Conservation (phyloP, 2,329 filamentous ascomycete species). For the Epichloe elymi region DNA sequence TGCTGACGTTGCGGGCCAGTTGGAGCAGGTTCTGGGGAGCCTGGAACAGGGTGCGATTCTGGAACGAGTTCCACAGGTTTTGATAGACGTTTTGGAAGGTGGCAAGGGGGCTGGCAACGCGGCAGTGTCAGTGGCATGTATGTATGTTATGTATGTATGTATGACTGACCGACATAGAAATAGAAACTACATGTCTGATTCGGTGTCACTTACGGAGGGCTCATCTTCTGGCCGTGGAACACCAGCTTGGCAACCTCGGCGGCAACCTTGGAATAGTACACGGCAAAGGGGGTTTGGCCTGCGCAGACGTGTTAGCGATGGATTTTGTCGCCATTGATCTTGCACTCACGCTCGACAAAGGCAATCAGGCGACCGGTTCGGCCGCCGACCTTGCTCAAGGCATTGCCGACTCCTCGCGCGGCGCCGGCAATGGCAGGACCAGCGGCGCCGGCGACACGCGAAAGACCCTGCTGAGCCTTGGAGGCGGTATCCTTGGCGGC, state of each 20-base stretch:
- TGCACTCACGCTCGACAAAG: constrained; percentile 71
- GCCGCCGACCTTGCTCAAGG: constrained; percentile 67
- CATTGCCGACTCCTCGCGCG: constrained; percentile 50
- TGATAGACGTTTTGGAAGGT: constrained; percentile 84
- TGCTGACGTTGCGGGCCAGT: constrained; percentile 54
- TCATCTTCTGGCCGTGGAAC: constrained; percentile 80
- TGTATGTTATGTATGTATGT: not conserved
- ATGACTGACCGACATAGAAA: too few relatives aligned
- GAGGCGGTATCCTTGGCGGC: constrained; percentile 24
- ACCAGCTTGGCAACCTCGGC: constrained; percentile 81
- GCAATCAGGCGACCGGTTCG: constrained; percentile 65
- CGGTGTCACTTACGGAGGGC: constrained; percentile 72
- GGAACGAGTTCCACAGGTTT: constrained; percentile 54
- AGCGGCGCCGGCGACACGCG: constrained; percentile 66
- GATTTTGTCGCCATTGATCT: too few relatives aligned
- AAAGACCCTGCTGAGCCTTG: constrained; percentile 65
- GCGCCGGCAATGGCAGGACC: constrained; percentile 64
- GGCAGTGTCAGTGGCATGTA: constrained; percentile 3
- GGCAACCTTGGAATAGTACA: constrained; percentile 87
- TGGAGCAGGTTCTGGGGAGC: constrained; percentile 40
- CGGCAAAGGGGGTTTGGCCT: constrained; percentile 74
- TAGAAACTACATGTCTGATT: not conserved
- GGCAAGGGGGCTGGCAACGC: constrained; percentile 44
- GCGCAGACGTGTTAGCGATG: constrained; percentile 4
- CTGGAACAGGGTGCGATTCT: constrained; percentile 47